Conservation (phyloP, 2,329 filamentous ascomycete genomes). For the Byssoonygena ceratinophila region DNA sequence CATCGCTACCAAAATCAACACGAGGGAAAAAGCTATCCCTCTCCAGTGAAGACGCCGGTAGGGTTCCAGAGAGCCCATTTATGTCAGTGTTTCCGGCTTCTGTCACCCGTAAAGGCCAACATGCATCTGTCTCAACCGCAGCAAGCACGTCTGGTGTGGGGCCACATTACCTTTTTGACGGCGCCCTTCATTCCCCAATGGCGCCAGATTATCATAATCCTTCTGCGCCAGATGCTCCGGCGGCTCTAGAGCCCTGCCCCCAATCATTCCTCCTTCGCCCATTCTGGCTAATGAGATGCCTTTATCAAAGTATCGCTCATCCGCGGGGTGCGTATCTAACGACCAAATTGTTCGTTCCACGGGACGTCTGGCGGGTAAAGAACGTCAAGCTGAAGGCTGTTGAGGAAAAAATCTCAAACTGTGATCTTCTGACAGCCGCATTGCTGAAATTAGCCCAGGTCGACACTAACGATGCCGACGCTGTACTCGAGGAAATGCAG, state of each 20-base stretch:
- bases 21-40: constrained; percentile 3
- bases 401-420: constrained; percentile 88
- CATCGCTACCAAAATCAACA: constrained; percentile 27
- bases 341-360: constrained; percentile 79
- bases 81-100: constrained; percentile 7
- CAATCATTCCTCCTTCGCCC: constrained; percentile 80
- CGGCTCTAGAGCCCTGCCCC: constrained; percentile 81
- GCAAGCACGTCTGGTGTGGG: constrained; percentile 46
- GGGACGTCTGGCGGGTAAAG: constrained; percentile 87
- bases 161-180: constrained; percentile 74
- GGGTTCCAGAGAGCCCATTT: constrained; percentile 6
- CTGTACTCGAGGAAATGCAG: constrained; percentile 89
- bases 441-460: constrained; percentile 72
- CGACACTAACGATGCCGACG: constrained; percentile 82
- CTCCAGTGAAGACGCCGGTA: background rate
- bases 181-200: constrained; percentile 59
- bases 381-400: constrained; percentile 83
- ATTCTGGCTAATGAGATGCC: constrained; percentile 93
- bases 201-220: constrained; percentile 56
- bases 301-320: constrained; percentile 86
- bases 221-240: constrained; percentile 54
- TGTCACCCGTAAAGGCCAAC: constrained; percentile 6
- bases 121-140: constrained; percentile 4
- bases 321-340: constrained; percentile 86
- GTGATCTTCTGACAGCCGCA: constrained; percentile 81